phyloP scores from a whole-genome alignment of 169 alveolate genomes.

The Plasmodium ovale region DNA sequence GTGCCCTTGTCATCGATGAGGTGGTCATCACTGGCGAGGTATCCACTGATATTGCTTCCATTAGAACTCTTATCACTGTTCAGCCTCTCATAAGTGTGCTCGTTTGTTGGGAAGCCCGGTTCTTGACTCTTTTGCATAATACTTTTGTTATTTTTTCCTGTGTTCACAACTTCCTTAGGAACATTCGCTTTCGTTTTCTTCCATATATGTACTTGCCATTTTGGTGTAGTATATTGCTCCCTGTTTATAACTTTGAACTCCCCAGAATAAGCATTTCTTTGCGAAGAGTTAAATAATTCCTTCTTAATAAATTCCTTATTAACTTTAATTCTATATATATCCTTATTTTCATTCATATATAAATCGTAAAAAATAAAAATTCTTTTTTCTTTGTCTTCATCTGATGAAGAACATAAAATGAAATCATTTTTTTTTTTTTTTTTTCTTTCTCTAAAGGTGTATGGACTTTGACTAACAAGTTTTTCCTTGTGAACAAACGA shows the following conservation, averaged over 20 bases:
- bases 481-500: conserved; percentile 23
- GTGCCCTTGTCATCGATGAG: too few species aligned
- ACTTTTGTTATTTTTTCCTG: too few species aligned
- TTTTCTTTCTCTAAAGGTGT: conserved; percentile 66
- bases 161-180: too few species aligned
- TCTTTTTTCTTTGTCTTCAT: conserved; percentile 22
- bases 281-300: neutral
- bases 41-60: too few species aligned
- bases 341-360: conserved; percentile 49
- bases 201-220: neutral
- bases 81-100: too few species aligned
- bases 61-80: too few species aligned
- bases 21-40: too few species aligned
- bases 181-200: neutral
- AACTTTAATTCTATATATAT: conserved; percentile 9
- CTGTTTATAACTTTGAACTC: neutral
- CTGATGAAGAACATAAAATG: conserved; percentile 41
- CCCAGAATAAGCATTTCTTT: neutral
- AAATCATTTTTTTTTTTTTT: conserved; percentile 47
- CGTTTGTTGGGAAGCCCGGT: too few species aligned
- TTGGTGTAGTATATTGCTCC: neutral
- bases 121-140: too few species aligned
- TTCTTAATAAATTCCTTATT: conserved; percentile 11
- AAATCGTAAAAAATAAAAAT: conserved; percentile 59
- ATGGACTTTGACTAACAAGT: neutral